A percentile compares a stretch with the other conserved stretches of the same genome.
Evolutionary conservation across 495 filamentous ascomycete species (phyloP).

Genomic region (Penicillium macrosclerotiorum): DNA sequence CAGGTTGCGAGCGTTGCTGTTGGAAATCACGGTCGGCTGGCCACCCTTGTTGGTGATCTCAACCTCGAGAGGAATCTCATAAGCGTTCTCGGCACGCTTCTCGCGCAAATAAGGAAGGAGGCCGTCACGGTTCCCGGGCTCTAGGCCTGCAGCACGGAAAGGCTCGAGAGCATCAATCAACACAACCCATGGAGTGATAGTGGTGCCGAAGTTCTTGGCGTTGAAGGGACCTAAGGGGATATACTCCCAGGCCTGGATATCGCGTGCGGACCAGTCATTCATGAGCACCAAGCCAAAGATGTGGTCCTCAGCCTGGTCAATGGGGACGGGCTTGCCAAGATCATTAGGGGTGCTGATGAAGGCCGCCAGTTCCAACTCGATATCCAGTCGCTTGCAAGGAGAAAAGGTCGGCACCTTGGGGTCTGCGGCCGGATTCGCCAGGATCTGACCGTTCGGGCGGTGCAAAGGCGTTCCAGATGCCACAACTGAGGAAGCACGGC

Average conservation of each 20-base stretch:
- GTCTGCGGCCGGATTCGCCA: slow-evolving; percentile 60
- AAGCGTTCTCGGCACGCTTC: slow-evolving; percentile 58
- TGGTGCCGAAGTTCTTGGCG: slow-evolving; percentile 90
- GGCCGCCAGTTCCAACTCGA: slow-evolving; percentile 84
- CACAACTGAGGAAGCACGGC: slow-evolving; percentile 75
- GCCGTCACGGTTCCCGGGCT: slow-evolving; percentile 56
- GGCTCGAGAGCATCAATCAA: slow-evolving; percentile 79
- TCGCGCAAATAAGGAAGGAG: slow-evolving; percentile 72
- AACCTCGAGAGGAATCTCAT: slow-evolving; percentile 73
- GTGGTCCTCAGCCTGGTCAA: slow-evolving; percentile 68
- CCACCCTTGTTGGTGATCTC: slow-evolving; percentile 68
- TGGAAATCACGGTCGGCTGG: slow-evolving; percentile 60
- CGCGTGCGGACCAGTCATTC: slow-evolving; percentile 93
- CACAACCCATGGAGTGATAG: slow-evolving; percentile 87
- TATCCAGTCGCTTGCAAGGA: slow-evolving; percentile 68
- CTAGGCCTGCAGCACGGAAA: slow-evolving; percentile 56
- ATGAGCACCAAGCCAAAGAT: slow-evolving; percentile 87
- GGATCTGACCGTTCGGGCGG: slow-evolving; percentile 80
- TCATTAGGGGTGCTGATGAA: slow-evolving; percentile 70
- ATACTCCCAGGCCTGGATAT: slow-evolving; percentile 92
- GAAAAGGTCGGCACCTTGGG: slow-evolving; percentile 61
- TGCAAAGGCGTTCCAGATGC: slow-evolving; percentile 72
- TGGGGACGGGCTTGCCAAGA: slow-evolving; percentile 60
- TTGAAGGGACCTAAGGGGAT: slow-evolving; percentile 85
- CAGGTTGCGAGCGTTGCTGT: slow-evolving; percentile 66